Base-by-base conservation (phyloP, 441 rosid species). In the Adansonia madagascariensis region DNA sequence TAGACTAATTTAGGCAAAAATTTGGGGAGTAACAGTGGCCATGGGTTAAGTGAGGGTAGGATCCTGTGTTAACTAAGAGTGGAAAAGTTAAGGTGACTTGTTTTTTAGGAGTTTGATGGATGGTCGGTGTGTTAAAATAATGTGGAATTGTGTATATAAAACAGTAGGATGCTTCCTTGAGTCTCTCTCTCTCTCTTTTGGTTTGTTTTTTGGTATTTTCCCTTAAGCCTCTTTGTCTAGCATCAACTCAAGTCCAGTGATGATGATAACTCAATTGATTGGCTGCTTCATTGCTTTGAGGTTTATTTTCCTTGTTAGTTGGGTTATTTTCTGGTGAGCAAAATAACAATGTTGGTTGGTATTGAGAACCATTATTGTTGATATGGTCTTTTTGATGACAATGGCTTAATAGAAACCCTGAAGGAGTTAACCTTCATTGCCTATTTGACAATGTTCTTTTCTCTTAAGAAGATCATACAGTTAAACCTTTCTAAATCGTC, bases 401-500 rank as follows among this genome's bases (percentile, higher is more conserved):
- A 44, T 10, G 20, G 17, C 20, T 69, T 69, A 49, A 27, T 35
- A 69, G 31, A 69, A 69, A 47, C 12, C 59, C 44, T 27, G 44
- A 47, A 24, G 73, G 59, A 49, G 59, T 49, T 50, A 70, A 70
- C 74, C 74, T 70, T 27, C 59, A 14, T 50, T 24, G 7, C 43
- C 43, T 70, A 27, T 50, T 70, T 2, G 60, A 70, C 44, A 50
- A 50, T 50, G 44, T 70, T 70, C 44, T 22, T 69, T 69, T 69
- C 11, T 69, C 17, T 15, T 50, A 24, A 27, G 60, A 44, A 11
- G n/a, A 69, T 15, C 59, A 50, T 49, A 49, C 6, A 49, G 7
- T 18, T 52, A 31, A 53, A 8, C 8, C 60, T 50, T 4, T 70
- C 17, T 69, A 43, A 47, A 69, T 49, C 44, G 27, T 70, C 46